Evolutionary conservation across 306 rosid species (phyloP), one percentile per base, ranked within the genome.

Genomic region (Cucurbita moschata): DNA sequence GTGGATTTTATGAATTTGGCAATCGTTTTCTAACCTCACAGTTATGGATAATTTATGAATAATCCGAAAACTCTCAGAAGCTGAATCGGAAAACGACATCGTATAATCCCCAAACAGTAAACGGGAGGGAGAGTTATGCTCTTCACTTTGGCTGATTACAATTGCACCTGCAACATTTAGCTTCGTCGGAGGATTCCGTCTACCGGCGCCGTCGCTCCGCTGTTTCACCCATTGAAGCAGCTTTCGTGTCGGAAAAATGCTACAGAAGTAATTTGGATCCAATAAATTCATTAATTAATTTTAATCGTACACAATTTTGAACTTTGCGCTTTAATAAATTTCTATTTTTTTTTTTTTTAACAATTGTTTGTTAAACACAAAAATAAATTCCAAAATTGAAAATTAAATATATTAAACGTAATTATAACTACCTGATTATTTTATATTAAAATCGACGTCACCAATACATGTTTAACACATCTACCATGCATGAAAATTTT

Each of bases 1-100:
- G 60, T 70, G 37, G 16, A 51, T 30, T 44, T 14, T n/a, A 12
- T 57, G 16, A 57, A 57, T 10, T 59, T 30, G 6, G 13, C 40
- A 3, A 47, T 70, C 59, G 54, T 70, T 70, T 71, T 71, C 62
- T 30, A 37, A 71, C 75, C 75, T 35, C 62, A 71, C 75, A n/a
- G 37, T 12, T 15, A 71, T 10, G 75, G 75, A 51, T 54, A 52
- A 71, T 50, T 14, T 10, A 14, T 47, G 39, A 40, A 66, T 21
- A 19, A 66, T 66, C 8, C 18, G 35, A 42, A 51, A 70, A 49
- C 15, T 51, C 4, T 14, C 15, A 50, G 44, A 13, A 49, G 23
- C 47, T 51, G 19, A 38, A 37, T 8, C 6, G 4, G 56, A 15
- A 35, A 51, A 51, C 60, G 75, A 71, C 63, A 50, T 53, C 75